Evolutionary conservation across 2,329 filamentous ascomycete genomes (phyloP), one percentile per base, ranked within the genome.

Genomic region (Thielaviopsis populi): DNA sequence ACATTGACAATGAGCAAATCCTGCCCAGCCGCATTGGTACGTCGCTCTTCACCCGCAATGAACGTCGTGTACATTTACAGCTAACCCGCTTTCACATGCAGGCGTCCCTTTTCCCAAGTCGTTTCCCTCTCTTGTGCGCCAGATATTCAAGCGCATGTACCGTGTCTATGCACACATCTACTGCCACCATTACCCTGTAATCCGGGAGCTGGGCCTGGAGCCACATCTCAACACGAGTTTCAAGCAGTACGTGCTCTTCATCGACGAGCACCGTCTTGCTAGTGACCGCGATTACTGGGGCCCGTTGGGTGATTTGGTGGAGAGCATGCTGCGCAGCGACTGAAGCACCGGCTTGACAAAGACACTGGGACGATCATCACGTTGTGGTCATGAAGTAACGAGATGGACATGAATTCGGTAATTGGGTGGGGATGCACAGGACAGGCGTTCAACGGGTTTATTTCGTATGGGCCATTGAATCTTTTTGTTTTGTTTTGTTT

Each of bases 111-210:
- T 99, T 74, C 91, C 94, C 63, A 94, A 95, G 73, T 86, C 87
- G 22, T 99, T 99, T 77, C 87, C 89, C 7, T 80, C 85, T 64
- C 86, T 96, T 64, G 86, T 96, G 67, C 88, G 90, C 69, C 92
- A 96, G 76, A 91, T 99, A 73, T 97, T 97, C 84, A 99, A 99
- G 82, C 88, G 94, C 72, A 87, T 99, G 78, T 99, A 97, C 77
- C 88, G 94, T 69, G 92, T 99, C 67, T 99, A 99, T 74, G 94
- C 94, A 53, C 94, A 99, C 77, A 96, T 99, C 70, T 99, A 99
- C 83, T 99, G 95, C 79, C 94, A 99, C 76, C 94, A 99, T 78
- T 99, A 99, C 76, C 91, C 91, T 42, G 91, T 99, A 69, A 87
- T 99, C 69, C 88, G 95, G 66, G 91, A 96, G 73, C 83, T 99